These are phyloP conservation scores for Rhododendron molle DNA, from an alignment of 148 eudicot genomes.

Conservation along the genomic window DNA sequence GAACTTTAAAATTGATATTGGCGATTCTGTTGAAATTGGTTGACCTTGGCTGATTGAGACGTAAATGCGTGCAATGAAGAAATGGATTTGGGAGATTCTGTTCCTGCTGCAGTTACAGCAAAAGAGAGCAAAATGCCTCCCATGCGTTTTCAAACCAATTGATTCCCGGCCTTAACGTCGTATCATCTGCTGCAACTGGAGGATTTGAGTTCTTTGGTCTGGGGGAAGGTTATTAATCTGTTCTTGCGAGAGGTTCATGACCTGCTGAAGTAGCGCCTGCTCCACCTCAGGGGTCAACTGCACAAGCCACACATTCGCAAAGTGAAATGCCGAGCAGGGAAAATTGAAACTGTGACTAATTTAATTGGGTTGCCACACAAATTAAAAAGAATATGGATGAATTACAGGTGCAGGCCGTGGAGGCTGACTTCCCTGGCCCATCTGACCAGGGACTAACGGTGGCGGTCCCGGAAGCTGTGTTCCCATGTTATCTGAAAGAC, in stretches of 20 bases:
- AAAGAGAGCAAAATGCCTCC: neutral
- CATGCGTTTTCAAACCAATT: neutral
- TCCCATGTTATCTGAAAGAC: constrained; percentile 39
- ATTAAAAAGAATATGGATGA: neutral
- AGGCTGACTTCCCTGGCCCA: constrained; percentile 29
- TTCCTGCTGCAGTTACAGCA: neutral
- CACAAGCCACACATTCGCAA: constrained; percentile 10
- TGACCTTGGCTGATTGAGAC: neutral
- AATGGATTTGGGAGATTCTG: neutral
- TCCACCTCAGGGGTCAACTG: constrained; percentile 83
- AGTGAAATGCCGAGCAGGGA: neutral
- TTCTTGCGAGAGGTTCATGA: constrained; percentile 84
- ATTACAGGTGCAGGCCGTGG: constrained; percentile 57
- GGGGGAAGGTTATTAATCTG: constrained; percentile 75
- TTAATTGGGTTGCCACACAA: no score
- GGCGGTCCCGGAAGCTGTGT: constrained; percentile 48
- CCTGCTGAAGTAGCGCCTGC: constrained; percentile 74
- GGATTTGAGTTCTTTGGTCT: constrained; percentile 80
- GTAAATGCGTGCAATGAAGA: neutral
- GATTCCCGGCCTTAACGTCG: constrained; percentile 35
- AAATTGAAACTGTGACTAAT: neutral
- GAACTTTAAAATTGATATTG: neutral
- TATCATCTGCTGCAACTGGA: constrained; percentile 87
- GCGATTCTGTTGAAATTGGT: neutral
- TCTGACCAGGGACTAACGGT: constrained; percentile 34